A percentile compares a stretch with the other conserved stretches of the same genome.
phyloP scores from a whole-genome alignment of 805 yeast species.

The Spathaspora arborariae region DNA sequence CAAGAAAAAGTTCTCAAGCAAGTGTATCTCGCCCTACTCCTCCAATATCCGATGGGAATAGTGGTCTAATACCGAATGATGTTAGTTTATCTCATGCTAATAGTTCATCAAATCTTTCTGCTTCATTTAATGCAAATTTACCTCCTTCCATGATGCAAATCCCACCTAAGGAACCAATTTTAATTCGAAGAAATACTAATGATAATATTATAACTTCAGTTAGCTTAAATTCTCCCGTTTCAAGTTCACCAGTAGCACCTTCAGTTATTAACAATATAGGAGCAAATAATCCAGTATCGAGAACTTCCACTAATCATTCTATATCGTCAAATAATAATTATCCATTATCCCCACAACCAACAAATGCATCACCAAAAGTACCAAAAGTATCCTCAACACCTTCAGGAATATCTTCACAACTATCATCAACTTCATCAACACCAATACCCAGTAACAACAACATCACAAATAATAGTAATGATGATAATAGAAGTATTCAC shows the following conservation, averaged over 20 bases:
- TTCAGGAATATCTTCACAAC: neutral
- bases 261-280: conserved; percentile 1
- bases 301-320: conserved; percentile 25
- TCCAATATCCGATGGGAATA: neutral
- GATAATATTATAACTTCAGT: conserved; percentile 19
- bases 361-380: neutral
- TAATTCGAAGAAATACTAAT: conserved; percentile 50
- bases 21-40: neutral
- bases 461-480: neutral
- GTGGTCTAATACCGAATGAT: neutral
- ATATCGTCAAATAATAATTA: conserved; percentile 13
- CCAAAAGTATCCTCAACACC: no score
- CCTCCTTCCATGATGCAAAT: conserved; percentile 70
- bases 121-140: conserved; percentile 19
- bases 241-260: conserved; percentile 3
- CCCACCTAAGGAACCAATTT: conserved; percentile 72
- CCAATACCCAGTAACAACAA: neutral
- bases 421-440: neutral
- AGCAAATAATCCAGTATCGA: conserved; percentile 5
- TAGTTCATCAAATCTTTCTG: conserved; percentile 6
- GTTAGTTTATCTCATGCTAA: conserved; percentile 8
- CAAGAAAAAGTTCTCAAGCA: conserved; percentile 27
- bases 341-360: conserved; percentile 7
- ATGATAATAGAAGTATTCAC: conserved; percentile 10
- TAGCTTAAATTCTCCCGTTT: conserved; percentile 7